phyloP scores from a whole-genome alignment of 306 rosid species.

The Fragaria ananassa region DNA sequence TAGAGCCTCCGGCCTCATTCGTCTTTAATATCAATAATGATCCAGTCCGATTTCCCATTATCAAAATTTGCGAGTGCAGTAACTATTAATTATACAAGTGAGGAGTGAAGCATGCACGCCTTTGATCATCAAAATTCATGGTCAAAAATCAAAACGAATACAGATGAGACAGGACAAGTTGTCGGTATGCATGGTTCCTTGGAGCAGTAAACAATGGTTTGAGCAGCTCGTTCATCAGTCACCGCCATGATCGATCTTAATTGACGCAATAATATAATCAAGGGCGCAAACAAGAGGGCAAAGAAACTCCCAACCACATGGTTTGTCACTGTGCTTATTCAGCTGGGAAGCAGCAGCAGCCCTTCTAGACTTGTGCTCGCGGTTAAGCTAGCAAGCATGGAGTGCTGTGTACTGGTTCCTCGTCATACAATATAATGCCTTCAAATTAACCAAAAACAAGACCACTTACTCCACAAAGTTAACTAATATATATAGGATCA shows the following conservation, averaged over 20 bases:
- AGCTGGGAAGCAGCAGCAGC: too few species aligned
- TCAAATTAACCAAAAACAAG: not conserved
- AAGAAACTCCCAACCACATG: not conserved
- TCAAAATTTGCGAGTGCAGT: too few species aligned
- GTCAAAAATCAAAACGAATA: not conserved
- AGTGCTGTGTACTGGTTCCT: not conserved
- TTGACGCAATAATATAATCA: not conserved
- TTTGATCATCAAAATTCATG: not conserved
- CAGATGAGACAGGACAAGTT: not conserved
- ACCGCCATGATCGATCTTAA: not conserved
- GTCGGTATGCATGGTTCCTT: not conserved
- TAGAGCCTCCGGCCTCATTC: too few species aligned
- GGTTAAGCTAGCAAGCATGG: not conserved
- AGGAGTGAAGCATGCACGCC: not conserved
- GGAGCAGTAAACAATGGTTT: not conserved
- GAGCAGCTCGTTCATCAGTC: too few species aligned
- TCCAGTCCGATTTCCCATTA: too few species aligned
- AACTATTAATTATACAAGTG: too few species aligned
- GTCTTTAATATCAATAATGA: too few species aligned
- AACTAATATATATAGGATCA: constrained; percentile 54
- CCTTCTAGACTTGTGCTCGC: not conserved
- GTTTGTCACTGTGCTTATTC: not conserved
- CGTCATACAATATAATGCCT: not conserved
- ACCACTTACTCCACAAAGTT: not conserved
- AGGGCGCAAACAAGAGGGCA: not conserved